phyloP scores from a whole-genome alignment of 805 yeast genomes.

The Hanseniaspora thailandica region DNA sequence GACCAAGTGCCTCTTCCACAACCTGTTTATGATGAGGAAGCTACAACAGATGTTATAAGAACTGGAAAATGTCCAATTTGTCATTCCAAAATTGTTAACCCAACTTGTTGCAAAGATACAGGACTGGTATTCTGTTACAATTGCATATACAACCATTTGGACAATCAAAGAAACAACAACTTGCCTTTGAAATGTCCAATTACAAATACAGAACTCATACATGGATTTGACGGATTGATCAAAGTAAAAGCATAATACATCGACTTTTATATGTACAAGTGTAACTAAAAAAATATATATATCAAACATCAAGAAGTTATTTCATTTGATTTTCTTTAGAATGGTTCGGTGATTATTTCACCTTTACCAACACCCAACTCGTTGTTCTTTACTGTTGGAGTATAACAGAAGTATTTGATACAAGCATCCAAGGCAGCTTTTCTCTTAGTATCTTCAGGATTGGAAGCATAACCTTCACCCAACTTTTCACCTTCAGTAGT shows the following conservation, averaged over 20 bases:
- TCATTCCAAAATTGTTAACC: background rate
- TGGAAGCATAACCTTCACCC: slow-evolving; percentile 91
- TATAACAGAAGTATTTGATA: slow-evolving; percentile 83
- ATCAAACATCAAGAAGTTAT: background rate
- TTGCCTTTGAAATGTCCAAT: slow-evolving; percentile 2
- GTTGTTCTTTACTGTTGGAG: slow-evolving; percentile 52
- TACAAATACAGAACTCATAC: background rate
- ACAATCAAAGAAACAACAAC: slow-evolving; percentile 1
- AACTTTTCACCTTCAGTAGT: slow-evolving; percentile 59
- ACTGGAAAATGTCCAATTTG: slow-evolving; percentile 3
- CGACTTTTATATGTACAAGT: slow-evolving; percentile 1
- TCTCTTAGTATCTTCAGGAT: slow-evolving; percentile 80
- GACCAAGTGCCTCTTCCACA: slow-evolving; percentile 2
- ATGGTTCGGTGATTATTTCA: slow-evolving; percentile 16
- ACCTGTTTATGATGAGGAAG: background rate
- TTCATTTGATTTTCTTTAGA: background rate
- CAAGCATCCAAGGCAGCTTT: slow-evolving; percentile 86
- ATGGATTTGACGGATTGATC: slow-evolving; percentile 8
- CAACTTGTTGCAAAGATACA: slow-evolving; percentile 9
- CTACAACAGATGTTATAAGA: background rate
- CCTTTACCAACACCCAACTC: slow-evolving; percentile 44
- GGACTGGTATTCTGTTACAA: slow-evolving; percentile 9
- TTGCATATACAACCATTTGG: slow-evolving; percentile 10
- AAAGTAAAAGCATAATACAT: background rate
- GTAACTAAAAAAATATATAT: background rate